Percentiles rank a stretch among this genome's conserved stretches.
Conservation (phyloP, 2,329 filamentous ascomycete genomes). For the Fusarium piperis region DNA sequence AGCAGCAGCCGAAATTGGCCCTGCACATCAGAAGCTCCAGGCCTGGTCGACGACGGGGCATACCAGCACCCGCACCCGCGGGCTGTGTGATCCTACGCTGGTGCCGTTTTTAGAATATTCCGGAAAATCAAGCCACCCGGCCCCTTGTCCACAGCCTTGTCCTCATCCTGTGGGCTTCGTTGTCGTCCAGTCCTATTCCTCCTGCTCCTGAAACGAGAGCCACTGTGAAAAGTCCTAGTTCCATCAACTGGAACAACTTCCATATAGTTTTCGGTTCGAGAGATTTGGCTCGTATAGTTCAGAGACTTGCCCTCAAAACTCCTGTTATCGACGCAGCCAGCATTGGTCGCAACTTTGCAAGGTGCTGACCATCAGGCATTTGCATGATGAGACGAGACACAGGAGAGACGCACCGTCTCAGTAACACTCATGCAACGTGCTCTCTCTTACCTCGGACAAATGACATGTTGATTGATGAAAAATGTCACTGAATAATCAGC, state of each 20-base stretch:
- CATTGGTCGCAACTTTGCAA: not conserved
- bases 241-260: not conserved
- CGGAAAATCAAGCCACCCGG: conserved; percentile 30
- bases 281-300: not conserved
- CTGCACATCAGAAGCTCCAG: conserved; percentile 19
- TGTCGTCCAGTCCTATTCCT: not conserved
- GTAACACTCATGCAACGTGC: not conserved
- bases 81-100: conserved; percentile 15
- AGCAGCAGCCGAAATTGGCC: conserved; percentile 32
- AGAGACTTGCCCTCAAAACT: not conserved
- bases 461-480: not conserved
- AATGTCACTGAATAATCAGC: not conserved
- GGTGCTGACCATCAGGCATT: not conserved
- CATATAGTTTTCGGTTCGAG: not conserved
- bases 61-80: not conserved
- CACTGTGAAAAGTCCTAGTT: not conserved
- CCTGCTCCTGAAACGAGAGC: not conserved
- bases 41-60: not conserved
- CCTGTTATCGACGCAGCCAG: not conserved
- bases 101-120: conserved; percentile 37
- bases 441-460: not conserved
- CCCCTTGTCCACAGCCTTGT: conserved; percentile 11
- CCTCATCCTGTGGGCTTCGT: not conserved
- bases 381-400: not conserved
- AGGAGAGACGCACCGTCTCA: not conserved